These are phyloP conservation scores for Vitis rotundifolia DNA, from an alignment of 164 flowering plant species.

Conservation along the genomic window DNA sequence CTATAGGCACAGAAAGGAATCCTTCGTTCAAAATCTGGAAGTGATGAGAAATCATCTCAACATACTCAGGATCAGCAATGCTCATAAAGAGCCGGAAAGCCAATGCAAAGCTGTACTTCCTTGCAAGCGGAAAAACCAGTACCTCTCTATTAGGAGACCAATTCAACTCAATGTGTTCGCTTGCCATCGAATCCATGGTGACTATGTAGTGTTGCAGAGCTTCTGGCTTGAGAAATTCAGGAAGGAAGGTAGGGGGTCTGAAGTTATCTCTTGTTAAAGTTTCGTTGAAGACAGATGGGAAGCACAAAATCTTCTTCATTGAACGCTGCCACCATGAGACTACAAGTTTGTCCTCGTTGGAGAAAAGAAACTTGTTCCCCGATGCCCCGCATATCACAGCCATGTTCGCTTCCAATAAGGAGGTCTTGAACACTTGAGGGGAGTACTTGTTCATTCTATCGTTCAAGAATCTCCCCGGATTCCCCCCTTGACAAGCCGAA, in stretches of 20 bases:
- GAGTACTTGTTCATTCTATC: conserved; percentile 10
- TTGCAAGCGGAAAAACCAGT: conserved; percentile 12
- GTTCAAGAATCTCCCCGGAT: background rate
- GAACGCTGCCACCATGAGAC: conserved; percentile 8
- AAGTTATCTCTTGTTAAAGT: background rate
- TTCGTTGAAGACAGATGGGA: background rate
- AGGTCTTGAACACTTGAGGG: conserved; percentile 7
- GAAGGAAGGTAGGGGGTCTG: background rate
- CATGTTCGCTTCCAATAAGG: background rate
- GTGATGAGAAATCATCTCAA: background rate
- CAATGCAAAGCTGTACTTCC: conserved; percentile 22
- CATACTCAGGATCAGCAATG: background rate
- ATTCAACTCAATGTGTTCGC: background rate
- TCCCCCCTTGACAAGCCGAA: background rate
- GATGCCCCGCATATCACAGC: conserved; percentile 9
- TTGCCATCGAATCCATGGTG: conserved; percentile 11
- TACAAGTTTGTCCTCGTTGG: conserved; percentile 9
- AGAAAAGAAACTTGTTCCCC: conserved; percentile 20
- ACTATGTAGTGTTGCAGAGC: conserved; percentile 3
- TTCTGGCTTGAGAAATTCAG: conserved; percentile 11
- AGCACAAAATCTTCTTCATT: background rate
- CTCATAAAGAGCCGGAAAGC: conserved; percentile 28
- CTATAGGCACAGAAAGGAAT: conserved; percentile 1
- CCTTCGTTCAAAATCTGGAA: background rate
- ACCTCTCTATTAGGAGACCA: conserved; percentile 10